phyloP scores from a whole-genome alignment of 495 filamentous ascomycete genomes.

The Penicillium pancosmium region DNA sequence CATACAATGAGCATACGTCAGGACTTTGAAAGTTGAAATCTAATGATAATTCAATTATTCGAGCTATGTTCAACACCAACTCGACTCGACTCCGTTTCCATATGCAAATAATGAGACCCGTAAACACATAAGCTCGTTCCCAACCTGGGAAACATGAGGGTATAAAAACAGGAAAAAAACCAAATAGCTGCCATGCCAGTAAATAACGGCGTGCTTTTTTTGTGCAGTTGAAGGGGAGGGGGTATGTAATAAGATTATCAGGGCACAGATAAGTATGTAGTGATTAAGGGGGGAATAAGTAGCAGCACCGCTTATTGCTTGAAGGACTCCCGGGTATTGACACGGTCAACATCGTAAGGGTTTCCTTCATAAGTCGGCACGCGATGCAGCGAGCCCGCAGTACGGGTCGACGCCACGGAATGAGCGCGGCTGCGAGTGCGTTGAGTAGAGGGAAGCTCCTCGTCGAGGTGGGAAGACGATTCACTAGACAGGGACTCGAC shows the following conservation, averaged over 20 bases:
- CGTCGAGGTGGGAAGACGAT: conserved; percentile 26
- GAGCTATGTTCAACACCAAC: conserved; percentile 8
- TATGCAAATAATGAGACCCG: conserved; percentile 20
- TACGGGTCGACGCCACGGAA: conserved; percentile 35
- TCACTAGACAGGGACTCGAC: conserved; percentile 29
- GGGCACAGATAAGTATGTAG: conserved; percentile 1
- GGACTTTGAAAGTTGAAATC: background rate
- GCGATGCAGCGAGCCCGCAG: conserved; percentile 29
- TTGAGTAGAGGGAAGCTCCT: conserved; percentile 22
- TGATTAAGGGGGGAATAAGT: background rate
- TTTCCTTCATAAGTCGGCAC: conserved; percentile 45
- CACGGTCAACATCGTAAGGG: conserved; percentile 49
- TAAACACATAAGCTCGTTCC: conserved; percentile 20
- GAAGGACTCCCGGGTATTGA: conserved; percentile 50
- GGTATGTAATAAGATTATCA: conserved; percentile 20
- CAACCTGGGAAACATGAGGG: conserved; percentile 13
- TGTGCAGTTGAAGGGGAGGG: background rate
- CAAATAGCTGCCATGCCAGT: conserved; percentile 1
- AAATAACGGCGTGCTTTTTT: conserved; percentile 1
- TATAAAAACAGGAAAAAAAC: conserved; percentile 18
- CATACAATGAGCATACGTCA: no score
- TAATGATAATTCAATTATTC: conserved; percentile 9
- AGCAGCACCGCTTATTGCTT: conserved; percentile 18
- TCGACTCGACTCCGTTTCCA: conserved; percentile 15
- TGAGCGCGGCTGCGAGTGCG: conserved; percentile 38